Evolutionary conservation across 495 filamentous ascomycete genomes (phyloP), one percentile per base, ranked within the genome.

Genomic region (Tuber borchii): DNA sequence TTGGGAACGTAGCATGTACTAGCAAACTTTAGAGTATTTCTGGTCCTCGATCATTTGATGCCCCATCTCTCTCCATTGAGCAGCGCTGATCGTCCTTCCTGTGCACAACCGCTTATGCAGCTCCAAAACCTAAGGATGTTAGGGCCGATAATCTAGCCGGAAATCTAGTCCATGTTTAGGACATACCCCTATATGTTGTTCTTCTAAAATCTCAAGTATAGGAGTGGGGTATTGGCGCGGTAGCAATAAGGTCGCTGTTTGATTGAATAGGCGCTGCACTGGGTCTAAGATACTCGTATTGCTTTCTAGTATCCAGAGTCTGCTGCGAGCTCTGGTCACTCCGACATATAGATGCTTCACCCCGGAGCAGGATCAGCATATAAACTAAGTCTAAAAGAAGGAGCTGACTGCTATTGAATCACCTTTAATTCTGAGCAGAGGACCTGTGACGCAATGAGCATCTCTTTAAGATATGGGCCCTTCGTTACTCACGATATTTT

Each of bases 401-500:
- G 39, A 40, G 5, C 3, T 40, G 22, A 51, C 48, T 69, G 16
- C 6, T 39, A 4, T 37, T 4, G 5, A 40, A 40, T 40, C 43
- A 79, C 77, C 75, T 79, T 79, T 5, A 79, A 65, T 42, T 79
- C 77, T 19, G 71, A 78, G 44, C 77, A 79, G 42, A 78, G 74
- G 5, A 19, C 70, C 76, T 78, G 26, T 8, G 39, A 20, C 2
- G 34, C 51, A 34, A 26, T 26, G 17, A 73, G 37, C 42, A n/a
- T 34, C 34, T 61, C 42, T 26, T 74, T 17, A 19, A 0, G 34
- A 65, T 20, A 6, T 0, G 44, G 39, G 31, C 7, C 3, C 2
- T 19, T 46, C 2, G 51, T n/a, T 56, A 61, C 75, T 76, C 12
- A 76, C 73, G 7, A 68, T 76, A 16, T 76, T 44, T 9, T 22